Base-by-base conservation (phyloP, 83 land plant genomes). In the Picea abies region DNA sequence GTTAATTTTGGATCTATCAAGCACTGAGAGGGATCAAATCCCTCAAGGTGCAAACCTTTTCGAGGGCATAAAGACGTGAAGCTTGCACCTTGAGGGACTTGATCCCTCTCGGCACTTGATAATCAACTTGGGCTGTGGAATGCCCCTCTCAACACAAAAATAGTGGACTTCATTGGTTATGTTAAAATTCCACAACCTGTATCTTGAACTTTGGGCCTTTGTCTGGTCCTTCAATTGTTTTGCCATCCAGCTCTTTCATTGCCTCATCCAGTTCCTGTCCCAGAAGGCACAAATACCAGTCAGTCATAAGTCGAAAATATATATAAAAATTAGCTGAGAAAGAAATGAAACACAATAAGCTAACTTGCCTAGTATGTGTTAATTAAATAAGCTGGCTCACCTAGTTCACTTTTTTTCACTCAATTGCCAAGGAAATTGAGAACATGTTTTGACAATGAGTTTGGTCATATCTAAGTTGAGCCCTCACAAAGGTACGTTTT, bases 221-320 rank as follows among this genome's bases (percentile, higher is more conserved):
- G 6, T 73, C 80, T 4, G 84, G 90, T 37, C 90, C 86, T 64
- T 86, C 81, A 12, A 86, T 78, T 70, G 56, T n/a, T 72, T 89
- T 86, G 2, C 84, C 88, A 81, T 84, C 81, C 69, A 89, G 14
- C 82, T 84, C 90, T 78, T 79, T 86, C 65, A 89, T 86, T 81
- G 88, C 85, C 4, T 78, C 71, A 52, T 89, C 88, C 19, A 89
- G 86, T 10, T 89, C 90, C 88, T 89, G 75, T 37, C 17, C 15
- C 22, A 70, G 69, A 60, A 60, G 19, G 67, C 2, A 68, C 47
- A 11, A 64, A 4, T 2, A 6, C 17, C 39, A 79, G 22, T 25
- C 11, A 79, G 12, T 32, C 22, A 60, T 5, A 25, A 2, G 37
- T 16, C 17, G 17, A 2, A 19, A 29, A 79, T 79, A 79, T 29